Percentiles rank a stretch among this genome's conserved stretches.
Conservation (phyloP, 2,329 filamentous ascomycete genomes). For the Ophiocordyceps sinensis region DNA sequence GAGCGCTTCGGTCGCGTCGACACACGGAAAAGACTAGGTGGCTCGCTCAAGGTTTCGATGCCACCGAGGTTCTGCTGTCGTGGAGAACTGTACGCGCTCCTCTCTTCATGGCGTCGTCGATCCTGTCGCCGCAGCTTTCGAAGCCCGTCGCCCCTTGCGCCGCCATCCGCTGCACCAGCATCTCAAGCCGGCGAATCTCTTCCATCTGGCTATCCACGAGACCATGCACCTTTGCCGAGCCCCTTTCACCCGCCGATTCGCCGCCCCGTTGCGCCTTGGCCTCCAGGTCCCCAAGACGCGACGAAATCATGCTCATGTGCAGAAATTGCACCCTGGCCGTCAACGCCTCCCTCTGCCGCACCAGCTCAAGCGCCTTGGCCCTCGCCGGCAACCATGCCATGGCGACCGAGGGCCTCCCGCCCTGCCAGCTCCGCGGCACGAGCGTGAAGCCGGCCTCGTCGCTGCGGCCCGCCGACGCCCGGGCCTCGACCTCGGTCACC, state of each 20-base stretch:
- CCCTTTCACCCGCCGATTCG: slow-evolving; percentile 13
- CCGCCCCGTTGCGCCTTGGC: slow-evolving; percentile 13
- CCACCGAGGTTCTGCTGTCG: no score
- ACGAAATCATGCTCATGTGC: slow-evolving; percentile 33
- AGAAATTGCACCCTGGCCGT: slow-evolving; percentile 30
- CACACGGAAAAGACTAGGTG: not conserved
- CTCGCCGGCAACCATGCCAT: slow-evolving; percentile 30
- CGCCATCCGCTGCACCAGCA: no score
- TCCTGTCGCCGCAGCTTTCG: no score
- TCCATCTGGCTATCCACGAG: no score
- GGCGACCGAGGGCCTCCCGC: slow-evolving; percentile 21
- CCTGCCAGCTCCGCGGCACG: slow-evolving; percentile 22
- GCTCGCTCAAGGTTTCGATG: no score
- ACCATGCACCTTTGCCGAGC: slow-evolving; percentile 11
- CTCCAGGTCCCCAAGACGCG: slow-evolving; percentile 23
- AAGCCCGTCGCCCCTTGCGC: no score
- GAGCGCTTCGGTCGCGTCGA: no score
- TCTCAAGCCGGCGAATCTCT: no score
- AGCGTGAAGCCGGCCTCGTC: slow-evolving; percentile 20
- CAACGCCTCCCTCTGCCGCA: slow-evolving; percentile 28
- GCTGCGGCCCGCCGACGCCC: slow-evolving; percentile 6
- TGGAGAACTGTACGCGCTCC: no score
- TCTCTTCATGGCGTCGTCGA: no score
- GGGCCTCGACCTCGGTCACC: slow-evolving; percentile 26
- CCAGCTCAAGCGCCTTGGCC: slow-evolving; percentile 28